A percentile compares a stretch with the other conserved stretches of the same genome.
Conservation (phyloP, 1,284 basidiomycete species). For the Amylostereum chailletii region DNA sequence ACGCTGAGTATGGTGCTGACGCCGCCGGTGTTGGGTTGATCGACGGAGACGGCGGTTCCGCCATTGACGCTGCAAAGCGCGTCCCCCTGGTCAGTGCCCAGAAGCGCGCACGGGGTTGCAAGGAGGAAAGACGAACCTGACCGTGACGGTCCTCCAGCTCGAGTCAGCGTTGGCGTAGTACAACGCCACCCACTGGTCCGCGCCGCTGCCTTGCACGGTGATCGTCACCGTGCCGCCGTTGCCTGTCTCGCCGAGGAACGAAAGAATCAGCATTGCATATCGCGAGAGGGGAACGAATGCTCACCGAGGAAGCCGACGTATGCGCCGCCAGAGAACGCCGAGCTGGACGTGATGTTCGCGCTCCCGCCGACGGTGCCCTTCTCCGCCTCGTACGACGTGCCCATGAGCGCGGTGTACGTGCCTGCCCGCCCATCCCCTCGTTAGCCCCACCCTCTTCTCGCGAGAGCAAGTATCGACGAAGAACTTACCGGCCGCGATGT, state of each 20-base stretch:
- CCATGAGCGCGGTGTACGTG: slow-evolving; percentile 40
- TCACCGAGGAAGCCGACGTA: slow-evolving; percentile 42
- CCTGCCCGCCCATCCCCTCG: slow-evolving; percentile 18
- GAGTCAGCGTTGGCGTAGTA: slow-evolving; percentile 54
- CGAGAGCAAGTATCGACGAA: background rate
- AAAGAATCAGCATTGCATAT: too few relatives aligned
- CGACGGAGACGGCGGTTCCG: slow-evolving; percentile 38
- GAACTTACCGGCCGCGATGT: slow-evolving; percentile 32
- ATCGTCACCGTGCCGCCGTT: slow-evolving; percentile 51
- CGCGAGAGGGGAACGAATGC: background rate
- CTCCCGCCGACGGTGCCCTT: slow-evolving; percentile 40
- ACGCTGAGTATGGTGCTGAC: slow-evolving; percentile 44
- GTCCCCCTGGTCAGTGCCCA: background rate
- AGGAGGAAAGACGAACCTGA: slow-evolving; percentile 32
- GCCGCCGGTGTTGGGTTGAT: slow-evolving; percentile 51
- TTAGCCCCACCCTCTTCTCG: background rate
- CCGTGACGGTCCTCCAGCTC: slow-evolving; percentile 48
- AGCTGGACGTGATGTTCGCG: slow-evolving; percentile 32
- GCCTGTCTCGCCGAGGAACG: slow-evolving; percentile 21
- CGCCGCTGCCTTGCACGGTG: slow-evolving; percentile 47
- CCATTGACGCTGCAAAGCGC: slow-evolving; percentile 40
- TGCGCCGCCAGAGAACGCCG: slow-evolving; percentile 42
- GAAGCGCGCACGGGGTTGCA: background rate
- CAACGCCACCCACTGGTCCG: slow-evolving; percentile 47
- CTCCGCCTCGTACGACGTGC: slow-evolving; percentile 52